Evolutionary conservation across 139 green algal species (phyloP), one percentile per base, ranked within the genome.

Genomic region (Chlorella sp.): DNA sequence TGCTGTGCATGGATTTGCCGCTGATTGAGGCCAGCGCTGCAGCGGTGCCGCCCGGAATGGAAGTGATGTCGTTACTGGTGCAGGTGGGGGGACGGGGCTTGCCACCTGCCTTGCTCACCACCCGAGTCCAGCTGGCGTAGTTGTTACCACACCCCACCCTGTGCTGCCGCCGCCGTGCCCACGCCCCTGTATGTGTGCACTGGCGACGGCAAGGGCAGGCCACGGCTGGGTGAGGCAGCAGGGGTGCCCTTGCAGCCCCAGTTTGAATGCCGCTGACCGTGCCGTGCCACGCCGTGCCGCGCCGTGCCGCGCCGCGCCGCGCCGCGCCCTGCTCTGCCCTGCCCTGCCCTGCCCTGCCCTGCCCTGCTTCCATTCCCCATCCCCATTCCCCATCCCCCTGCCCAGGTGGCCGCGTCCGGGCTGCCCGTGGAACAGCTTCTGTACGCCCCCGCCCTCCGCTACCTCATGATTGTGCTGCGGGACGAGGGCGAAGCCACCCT

Each of bases 1-100:
- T 90, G 80, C 75, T 94, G 42, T 73, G 53, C 68, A 87, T 93
- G 86, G 86, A 91, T 61, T 24, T 93, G 36, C 91, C 91, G 22
- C 61, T 86, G 76, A 37, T 87, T 12, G 9, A 32, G 2, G n/a
- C 73, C n/a, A 64, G 76, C n/a, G 22, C 81, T 12, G 60, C 14
- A 12, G 90, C 48, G n/a, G 76, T 90, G 42, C 89, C 89, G 0
- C 12, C 37, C 5, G 69, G 78, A 53, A 88, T 87, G 76, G 61
- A 34, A 11, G 24, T 66, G 15, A 85, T 32, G 28, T 73, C 34
- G 22, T 2, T 18, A 22, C 39, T 92, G 22, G 69, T 92, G 39
- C 40, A 87, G 89, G 83, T 89, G 37, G 22, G 84, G 4, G 48
- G 48, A 9, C 7, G 48, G n/a, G n/a, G n/a, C n/a, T n/a, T n/a